Percentiles rank a stretch among this genome's conserved stretches.
phyloP scores from a whole-genome alignment of 257 asterid species.

The Solanum etuberosum region DNA sequence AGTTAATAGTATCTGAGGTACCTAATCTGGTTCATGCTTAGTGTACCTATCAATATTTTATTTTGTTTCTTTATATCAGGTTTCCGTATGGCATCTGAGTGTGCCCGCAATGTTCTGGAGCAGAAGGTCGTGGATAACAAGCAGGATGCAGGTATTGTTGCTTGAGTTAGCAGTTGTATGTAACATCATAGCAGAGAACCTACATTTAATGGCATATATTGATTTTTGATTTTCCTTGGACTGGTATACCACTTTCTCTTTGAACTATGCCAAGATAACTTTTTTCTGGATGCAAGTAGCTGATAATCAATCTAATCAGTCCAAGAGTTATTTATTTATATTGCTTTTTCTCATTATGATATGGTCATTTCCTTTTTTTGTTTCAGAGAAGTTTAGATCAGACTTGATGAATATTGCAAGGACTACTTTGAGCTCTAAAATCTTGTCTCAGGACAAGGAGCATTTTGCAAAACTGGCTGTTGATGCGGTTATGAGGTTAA shows the following conservation, averaged over 20 bases:
- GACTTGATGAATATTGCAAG: conserved; percentile 80
- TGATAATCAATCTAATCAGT: not conserved
- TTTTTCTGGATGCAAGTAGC: not conserved
- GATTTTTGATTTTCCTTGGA: not conserved
- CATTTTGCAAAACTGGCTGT: conserved; percentile 77
- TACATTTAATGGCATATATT: not conserved
- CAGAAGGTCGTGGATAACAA: conserved; percentile 80
- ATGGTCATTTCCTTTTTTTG: not conserved
- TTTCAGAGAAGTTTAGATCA: conserved; percentile 53
- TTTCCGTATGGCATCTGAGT: conserved; percentile 86
- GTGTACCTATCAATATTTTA: not conserved
- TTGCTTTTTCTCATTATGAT: not conserved
- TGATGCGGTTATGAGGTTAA: conserved; percentile 85
- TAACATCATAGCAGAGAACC: not conserved
- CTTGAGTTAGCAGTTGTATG: not conserved
- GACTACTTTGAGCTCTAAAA: conserved; percentile 94
- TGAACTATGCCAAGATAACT: not conserved
- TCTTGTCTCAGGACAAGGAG: conserved; percentile 85
- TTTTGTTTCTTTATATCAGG: conserved; percentile 29
- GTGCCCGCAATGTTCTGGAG: conserved; percentile 69
- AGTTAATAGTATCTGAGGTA: not conserved
- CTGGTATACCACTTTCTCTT: not conserved
- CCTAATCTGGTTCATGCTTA: not conserved
- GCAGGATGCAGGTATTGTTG: conserved; percentile 51
- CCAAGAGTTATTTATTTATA: not conserved